Conservation (phyloP, 176 grass and related monocot species). For the Carex kokanica region DNA sequence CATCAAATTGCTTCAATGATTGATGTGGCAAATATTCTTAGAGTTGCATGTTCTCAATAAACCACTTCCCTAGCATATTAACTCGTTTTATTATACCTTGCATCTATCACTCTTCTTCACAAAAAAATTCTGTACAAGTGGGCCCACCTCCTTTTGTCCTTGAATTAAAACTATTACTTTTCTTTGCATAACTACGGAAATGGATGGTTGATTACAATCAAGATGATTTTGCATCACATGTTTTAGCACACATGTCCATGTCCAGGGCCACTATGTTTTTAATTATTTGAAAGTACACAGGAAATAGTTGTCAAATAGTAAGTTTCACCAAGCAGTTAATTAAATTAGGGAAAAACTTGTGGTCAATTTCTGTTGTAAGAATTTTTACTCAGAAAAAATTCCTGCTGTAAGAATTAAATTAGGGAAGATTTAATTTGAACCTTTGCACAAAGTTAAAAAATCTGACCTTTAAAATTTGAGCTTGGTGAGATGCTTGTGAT, state of each 20-base stretch:
- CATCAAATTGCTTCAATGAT: constrained; percentile 30
- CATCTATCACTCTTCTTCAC: background rate
- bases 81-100: background rate
- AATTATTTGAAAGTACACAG: background rate
- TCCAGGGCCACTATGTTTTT: background rate
- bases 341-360: too few species aligned
- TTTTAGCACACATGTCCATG: background rate
- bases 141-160: constrained; percentile 1
- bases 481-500: background rate
- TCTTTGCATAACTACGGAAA: background rate
- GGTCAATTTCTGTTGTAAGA: background rate
- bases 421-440: background rate
- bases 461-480: background rate
- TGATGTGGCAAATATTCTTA: constrained; percentile 25
- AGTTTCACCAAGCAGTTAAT: background rate
- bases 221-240: background rate
- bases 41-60: constrained; percentile 27
- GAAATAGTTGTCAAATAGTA: background rate
- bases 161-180: background rate
- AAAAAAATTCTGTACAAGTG: background rate
- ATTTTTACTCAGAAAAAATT: background rate
- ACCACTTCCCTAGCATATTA: constrained; percentile 7
- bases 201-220: constrained; percentile 9
- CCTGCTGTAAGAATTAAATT: background rate
- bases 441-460: background rate